These are phyloP conservation scores for Chrysanthemum seticuspe DNA, from an alignment of 129 eudicot genomes.

Conservation along the genomic window DNA sequence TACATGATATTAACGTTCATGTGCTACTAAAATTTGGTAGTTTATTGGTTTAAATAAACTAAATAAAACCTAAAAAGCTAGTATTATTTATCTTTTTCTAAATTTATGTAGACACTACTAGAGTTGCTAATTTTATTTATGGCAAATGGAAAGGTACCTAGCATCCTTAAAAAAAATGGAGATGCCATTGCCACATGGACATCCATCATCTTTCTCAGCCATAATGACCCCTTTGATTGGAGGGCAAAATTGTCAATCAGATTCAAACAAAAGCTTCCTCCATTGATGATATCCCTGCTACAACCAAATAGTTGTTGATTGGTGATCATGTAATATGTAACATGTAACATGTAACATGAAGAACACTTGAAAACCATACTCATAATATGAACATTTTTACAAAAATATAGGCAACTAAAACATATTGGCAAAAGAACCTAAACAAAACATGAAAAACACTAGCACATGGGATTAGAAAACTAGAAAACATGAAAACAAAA, in stretches of 20 bases:
- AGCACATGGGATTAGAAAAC: background rate
- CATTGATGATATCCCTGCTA: conserved; percentile 15
- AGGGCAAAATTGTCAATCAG: conserved; percentile 25
- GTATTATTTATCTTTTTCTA: background rate
- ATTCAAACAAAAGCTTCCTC: conserved; percentile 15
- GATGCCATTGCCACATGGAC: conserved; percentile 25
- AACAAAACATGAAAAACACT: background rate
- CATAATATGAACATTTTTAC: background rate
- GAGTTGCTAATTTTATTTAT: background rate
- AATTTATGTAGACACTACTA: background rate
- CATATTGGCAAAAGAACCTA: background rate
- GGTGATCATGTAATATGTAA: background rate
- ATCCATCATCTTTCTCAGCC: conserved; percentile 38
- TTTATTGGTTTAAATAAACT: too few relatives aligned
- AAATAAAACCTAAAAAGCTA: background rate
- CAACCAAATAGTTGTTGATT: background rate
- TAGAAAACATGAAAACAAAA: background rate
- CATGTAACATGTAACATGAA: background rate
- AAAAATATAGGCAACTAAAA: background rate
- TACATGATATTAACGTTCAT: too few relatives aligned
- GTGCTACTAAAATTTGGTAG: too few relatives aligned
- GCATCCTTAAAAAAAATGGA: conserved; percentile 48
- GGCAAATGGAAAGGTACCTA: conserved; percentile 27
- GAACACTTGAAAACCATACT: conserved; percentile 4
- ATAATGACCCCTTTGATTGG: conserved; percentile 30